These are phyloP conservation scores for Silene latifolia DNA, from an alignment of 148 eudicot species.

Conservation along the genomic window DNA sequence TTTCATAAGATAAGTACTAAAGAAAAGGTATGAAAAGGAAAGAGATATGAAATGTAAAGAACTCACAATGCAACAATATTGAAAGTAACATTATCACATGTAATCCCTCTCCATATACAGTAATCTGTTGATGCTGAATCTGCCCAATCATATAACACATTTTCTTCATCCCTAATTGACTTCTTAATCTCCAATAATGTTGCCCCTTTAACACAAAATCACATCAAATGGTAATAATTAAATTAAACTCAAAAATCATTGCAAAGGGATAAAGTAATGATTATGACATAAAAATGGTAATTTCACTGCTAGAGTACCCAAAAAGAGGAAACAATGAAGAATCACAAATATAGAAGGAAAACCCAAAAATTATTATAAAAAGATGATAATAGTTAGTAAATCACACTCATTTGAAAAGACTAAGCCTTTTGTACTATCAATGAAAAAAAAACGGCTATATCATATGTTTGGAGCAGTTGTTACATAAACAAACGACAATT, in stretches of 20 bases:
- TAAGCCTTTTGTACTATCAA: slow-evolving; percentile 24
- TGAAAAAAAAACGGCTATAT: slow-evolving; percentile 19
- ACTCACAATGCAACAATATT: slow-evolving; percentile 72
- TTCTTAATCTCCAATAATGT: slow-evolving; percentile 88
- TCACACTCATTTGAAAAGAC: slow-evolving; percentile 30
- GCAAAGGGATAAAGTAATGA: slow-evolving; percentile 13
- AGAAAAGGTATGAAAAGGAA: not conserved
- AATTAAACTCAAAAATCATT: not conserved
- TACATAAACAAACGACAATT: slow-evolving; percentile 22
- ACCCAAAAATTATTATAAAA: not conserved
- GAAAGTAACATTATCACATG: slow-evolving; percentile 90
- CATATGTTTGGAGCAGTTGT: slow-evolving; percentile 19
- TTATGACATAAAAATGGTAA: slow-evolving; percentile 24
- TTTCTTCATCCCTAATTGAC: slow-evolving; percentile 88
- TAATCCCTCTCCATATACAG: slow-evolving; percentile 91
- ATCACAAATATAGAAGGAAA: not conserved
- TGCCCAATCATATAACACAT: slow-evolving; percentile 97
- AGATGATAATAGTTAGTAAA: slow-evolving; percentile 19
- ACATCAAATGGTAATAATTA: slow-evolving; percentile 1
- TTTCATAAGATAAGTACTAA: not conserved
- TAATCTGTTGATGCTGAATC: slow-evolving; percentile 78
- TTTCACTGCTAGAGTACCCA: slow-evolving; percentile 18
- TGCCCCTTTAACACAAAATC: slow-evolving; percentile 41
- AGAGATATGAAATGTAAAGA: not conserved
- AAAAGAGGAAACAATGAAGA: slow-evolving; percentile 2